Base-by-base conservation (phyloP, 1,139 yeast genomes). In the Diutina neorugosa region DNA sequence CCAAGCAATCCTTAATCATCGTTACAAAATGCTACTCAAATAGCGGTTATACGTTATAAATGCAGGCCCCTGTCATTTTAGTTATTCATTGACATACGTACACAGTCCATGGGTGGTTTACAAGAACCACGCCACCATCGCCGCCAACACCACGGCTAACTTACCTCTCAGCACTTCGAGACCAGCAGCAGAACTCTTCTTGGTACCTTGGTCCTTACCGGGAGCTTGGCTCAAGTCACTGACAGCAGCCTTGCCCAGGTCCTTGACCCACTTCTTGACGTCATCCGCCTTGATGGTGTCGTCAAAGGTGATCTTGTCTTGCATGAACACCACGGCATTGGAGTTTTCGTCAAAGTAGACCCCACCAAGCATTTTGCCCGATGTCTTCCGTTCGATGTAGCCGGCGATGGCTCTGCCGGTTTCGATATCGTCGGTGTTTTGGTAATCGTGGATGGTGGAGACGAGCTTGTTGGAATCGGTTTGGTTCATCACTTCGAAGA, bases 351-450 rank as follows among this genome's bases (percentile, higher is more conserved):
- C 59, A 40, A 93, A 91, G 61, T 91, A 73, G 58, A 81, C 96
- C 59, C 96, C 98, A 62, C 95, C 97, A 74, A 86, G 89, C 77
- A 91, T 74, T 53, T 95, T 75, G 20, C 82, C 78, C 57, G 73
- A 65, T 52, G 85, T 78, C 63, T 98, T 98, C 78, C 98, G 87
- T 25, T 69, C 65, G 67, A 93, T 88, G 78, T 83, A 90, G 71
- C 90, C 95, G 61, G 82, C 76, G 57, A 96, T 77, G 65, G 96
- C 96, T 68, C 95, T 95, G 65, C 96, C 96, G 66, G 84, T 85
- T 53, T 82, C 54, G 54, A 59, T 57, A 51, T 59, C 81, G 57
- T 69, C 60, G 58, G 74, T 67, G 63, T 94, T 95, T 77, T 90
- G 96, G 63, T 88, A 89, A 64, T 80, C 81, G 73, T 93, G 98